Evolutionary conservation across 2,329 filamentous ascomycete genomes (phyloP), one percentile per base, ranked within the genome.

Genomic region (Ceratocystis alfenasii): DNA sequence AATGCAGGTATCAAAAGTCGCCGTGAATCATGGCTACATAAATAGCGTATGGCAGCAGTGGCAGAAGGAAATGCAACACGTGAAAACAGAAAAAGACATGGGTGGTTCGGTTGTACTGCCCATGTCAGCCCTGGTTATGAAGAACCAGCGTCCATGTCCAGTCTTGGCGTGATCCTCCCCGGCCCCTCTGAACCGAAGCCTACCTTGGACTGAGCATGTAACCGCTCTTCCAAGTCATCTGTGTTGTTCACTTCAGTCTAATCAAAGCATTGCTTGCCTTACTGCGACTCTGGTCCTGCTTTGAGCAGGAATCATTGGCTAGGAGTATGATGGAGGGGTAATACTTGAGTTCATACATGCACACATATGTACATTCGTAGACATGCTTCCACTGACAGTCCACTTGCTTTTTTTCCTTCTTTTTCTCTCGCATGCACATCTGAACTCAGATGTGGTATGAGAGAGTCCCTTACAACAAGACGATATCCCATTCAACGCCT

Each of bases 121-220:
- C 15, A 4, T 50, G n/a, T 48, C 48, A 50, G 12, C 22, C 28
- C 53, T 17, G 28, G 15, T 17, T n/a, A 8, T 57, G n/a, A 7
- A 30, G 53, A 57, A 57, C 8, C 53, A 25, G n/a, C 53, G n/a
- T 12, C 48, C n/a, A 25, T 25, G 22, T n/a, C 15, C 22, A 25
- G 53, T 57, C 53, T 57, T 57, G 53, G 53, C 53, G 12, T 57
- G 22, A 57, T 57, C 53, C 53, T 57, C 53, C 53, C 53, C 53
- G 53, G 53, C 28, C 53, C 28, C 53, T 57, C 28, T n/a, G 15
- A 30, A 8, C 53, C 53, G 53, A 57, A 30, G 22, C 22, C 48
- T 17, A n/a, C 25, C 22, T 12, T 28, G 53, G 5, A 57, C 12
- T n/a, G 12, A 30, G 53, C 53, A 25, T 22, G 53, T 57, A 57